Percentiles rank a stretch among this genome's conserved stretches.
Conservation (phyloP, 306 rosid species). For the Dryas alaskensis region DNA sequence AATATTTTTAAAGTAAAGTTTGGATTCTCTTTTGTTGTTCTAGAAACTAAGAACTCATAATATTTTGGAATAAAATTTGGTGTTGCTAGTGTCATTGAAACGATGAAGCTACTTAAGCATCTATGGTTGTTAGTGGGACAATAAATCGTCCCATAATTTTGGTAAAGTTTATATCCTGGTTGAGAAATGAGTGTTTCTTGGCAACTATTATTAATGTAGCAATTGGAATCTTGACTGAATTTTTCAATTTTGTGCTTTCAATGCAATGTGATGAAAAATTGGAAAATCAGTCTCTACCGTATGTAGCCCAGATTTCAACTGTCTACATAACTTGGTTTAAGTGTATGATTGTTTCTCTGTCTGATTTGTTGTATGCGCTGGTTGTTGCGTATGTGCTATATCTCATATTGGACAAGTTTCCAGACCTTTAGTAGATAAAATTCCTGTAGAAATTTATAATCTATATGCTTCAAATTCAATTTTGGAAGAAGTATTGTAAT, state of each 20-base stretch:
- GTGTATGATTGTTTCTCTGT: conserved; percentile 4
- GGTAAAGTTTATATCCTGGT: not conserved
- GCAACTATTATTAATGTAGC: not conserved
- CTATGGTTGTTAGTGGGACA: not conserved
- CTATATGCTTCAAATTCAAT: not conserved
- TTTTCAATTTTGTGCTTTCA: not conserved
- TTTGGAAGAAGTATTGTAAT: not conserved
- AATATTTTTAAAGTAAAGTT: not conserved
- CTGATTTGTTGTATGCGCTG: not conserved
- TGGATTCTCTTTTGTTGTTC: conserved; percentile 22
- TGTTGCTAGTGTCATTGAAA: not conserved
- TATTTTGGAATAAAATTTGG: not conserved
- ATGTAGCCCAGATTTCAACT: not conserved
- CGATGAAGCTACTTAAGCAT: not conserved
- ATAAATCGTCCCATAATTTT: not conserved
- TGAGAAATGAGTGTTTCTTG: not conserved
- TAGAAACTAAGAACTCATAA: not conserved
- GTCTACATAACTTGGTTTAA: not conserved
- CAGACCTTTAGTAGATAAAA: not conserved
- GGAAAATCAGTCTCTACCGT: not conserved
- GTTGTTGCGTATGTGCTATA: conserved; percentile 1
- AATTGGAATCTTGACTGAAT: not conserved
- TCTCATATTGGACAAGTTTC: not conserved
- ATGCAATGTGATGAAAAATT: not conserved
- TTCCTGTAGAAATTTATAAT: not conserved